Conservation (phyloP, 495 filamentous ascomycete species). For the Tricharina praecox region DNA sequence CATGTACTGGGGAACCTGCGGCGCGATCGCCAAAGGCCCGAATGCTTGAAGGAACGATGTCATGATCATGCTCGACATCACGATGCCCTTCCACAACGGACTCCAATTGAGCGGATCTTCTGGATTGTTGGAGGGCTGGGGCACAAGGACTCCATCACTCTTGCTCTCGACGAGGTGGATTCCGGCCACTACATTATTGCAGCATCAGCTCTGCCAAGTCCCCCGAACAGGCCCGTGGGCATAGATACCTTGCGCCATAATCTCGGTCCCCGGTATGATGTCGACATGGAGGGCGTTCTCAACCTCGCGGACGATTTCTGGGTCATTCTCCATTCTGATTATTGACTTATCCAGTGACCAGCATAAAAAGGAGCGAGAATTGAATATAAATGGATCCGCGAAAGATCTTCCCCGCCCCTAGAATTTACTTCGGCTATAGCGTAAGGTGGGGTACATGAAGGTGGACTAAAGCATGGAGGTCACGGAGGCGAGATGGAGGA, state of each 20-base stretch:
- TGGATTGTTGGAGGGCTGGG: slow-evolving; percentile 39
- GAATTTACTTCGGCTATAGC: too few relatives aligned
- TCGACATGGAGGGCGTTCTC: slow-evolving; percentile 25
- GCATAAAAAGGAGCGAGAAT: too few relatives aligned
- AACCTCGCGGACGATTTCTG: background rate
- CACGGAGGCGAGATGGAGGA: too few relatives aligned
- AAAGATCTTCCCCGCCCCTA: too few relatives aligned
- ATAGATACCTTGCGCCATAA: slow-evolving; percentile 21
- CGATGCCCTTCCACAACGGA: slow-evolving; percentile 31
- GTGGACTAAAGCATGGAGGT: too few relatives aligned
- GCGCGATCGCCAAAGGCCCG: slow-evolving; percentile 41
- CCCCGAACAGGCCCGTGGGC: background rate
- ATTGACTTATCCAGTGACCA: too few relatives aligned
- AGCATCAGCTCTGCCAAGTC: background rate
- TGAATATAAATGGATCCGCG: too few relatives aligned
- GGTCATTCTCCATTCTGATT: slow-evolving; percentile 3
- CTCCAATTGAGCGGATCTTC: slow-evolving; percentile 49
- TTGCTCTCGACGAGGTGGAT: slow-evolving; percentile 3
- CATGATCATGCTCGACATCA: slow-evolving; percentile 33
- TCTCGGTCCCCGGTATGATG: slow-evolving; percentile 30
- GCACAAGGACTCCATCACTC: slow-evolving; percentile 33
- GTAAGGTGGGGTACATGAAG: too few relatives aligned
- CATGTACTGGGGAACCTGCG: slow-evolving; percentile 41
- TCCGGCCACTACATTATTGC: background rate
- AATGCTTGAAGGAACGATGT: slow-evolving; percentile 42